These are phyloP conservation scores for Rhododendron vialii DNA, from an alignment of 148 eudicot species.

Conservation along the genomic window DNA sequence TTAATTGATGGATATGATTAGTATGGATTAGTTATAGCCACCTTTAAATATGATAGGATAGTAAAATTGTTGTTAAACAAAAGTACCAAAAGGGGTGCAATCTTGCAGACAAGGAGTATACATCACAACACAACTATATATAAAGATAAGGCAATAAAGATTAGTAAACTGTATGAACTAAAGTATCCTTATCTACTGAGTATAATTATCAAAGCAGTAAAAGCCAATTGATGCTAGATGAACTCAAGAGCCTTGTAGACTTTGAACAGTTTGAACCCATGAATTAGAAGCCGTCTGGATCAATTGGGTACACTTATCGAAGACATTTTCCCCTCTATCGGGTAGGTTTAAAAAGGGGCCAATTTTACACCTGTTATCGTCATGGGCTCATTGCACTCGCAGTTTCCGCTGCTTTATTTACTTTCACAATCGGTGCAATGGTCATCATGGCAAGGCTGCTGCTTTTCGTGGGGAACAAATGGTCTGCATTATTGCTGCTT, in stretches of 20 bases:
- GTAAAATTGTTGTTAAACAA: too few relatives aligned
- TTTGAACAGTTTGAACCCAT: background rate
- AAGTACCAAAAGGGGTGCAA: too few relatives aligned
- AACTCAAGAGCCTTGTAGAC: background rate
- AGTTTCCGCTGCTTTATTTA: background rate
- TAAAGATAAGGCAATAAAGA: background rate
- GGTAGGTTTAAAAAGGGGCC: background rate
- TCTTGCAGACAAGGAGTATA: background rate
- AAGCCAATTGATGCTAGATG: background rate
- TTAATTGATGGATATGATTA: too few relatives aligned
- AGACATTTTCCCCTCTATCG: background rate
- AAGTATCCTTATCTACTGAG: background rate
- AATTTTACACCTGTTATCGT: background rate
- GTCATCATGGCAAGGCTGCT: background rate
- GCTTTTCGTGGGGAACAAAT: background rate
- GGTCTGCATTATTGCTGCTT: background rate
- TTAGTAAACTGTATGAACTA: background rate
- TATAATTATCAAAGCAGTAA: background rate
- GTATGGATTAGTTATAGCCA: too few relatives aligned
- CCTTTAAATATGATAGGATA: too few relatives aligned
- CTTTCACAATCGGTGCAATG: background rate
- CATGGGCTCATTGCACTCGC: background rate
- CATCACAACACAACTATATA: background rate
- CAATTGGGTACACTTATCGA: background rate
- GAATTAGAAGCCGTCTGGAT: background rate